phyloP scores from a whole-genome alignment of 148 eudicot genomes.

The Simmondsia chinensis region DNA sequence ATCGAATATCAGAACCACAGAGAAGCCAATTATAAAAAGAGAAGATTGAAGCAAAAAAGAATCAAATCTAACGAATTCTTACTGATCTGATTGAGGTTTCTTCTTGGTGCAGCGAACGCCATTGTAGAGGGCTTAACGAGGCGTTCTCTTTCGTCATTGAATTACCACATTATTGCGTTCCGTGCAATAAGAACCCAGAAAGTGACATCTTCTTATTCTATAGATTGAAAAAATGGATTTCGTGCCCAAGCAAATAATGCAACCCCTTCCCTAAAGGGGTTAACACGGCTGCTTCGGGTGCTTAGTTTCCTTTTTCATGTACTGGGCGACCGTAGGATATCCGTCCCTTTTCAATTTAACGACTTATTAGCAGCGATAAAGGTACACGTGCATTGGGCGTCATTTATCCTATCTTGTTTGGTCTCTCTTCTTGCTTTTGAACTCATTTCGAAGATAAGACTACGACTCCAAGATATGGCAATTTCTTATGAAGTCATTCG shows the following conservation, averaged over 20 bases:
- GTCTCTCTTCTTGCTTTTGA: constrained; percentile 18
- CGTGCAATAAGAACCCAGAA: constrained; percentile 11
- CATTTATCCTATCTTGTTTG: constrained; percentile 15
- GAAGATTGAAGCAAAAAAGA: constrained; percentile 10
- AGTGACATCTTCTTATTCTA: constrained; percentile 32
- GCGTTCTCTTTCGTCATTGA: constrained; percentile 7
- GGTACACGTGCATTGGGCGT: constrained; percentile 9
- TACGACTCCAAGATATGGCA: constrained; percentile 92
- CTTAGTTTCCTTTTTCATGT: constrained; percentile 13
- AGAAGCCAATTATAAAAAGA: too few species aligned
- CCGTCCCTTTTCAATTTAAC: constrained; percentile 19
- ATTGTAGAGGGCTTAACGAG: constrained; percentile 6
- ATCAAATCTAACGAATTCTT: constrained; percentile 7
- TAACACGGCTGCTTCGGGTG: constrained; percentile 13
- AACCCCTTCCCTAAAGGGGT: constrained; percentile 13
- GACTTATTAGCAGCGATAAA: constrained; percentile 22
- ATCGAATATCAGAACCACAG: too few species aligned
- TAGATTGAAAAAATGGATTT: constrained; percentile 52
- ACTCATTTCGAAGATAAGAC: constrained; percentile 11
- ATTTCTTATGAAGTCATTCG: constrained; percentile 77
- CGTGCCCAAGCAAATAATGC: constrained; percentile 27
- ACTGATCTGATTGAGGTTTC: constrained; percentile 9
- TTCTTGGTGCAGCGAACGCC: constrained; percentile 17
- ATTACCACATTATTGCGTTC: constrained; percentile 21
- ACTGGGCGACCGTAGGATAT: constrained; percentile 18